Evolutionary conservation across 1,284 basidiomycete species (phyloP).

Genomic region (Rhizoctonia solani): DNA sequence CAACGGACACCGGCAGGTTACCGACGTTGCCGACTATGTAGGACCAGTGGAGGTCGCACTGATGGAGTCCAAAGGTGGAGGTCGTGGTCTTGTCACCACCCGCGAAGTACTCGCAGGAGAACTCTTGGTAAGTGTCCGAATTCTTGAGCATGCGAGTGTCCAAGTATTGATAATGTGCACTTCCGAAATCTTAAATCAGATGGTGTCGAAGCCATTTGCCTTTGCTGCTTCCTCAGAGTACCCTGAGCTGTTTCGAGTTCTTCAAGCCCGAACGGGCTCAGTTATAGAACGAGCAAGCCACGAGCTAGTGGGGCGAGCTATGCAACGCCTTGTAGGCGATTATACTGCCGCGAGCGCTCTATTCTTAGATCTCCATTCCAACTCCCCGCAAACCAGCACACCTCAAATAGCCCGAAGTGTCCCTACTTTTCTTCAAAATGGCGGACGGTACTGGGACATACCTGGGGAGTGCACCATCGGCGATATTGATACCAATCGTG

Average conservation of each 20-base stretch:
- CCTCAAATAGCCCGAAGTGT: neutral
- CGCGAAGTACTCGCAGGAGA: constrained; percentile 37
- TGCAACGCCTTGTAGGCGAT: constrained; percentile 35
- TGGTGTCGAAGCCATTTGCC: constrained; percentile 39
- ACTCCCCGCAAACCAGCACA: neutral
- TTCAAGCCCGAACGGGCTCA: neutral
- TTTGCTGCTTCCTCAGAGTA: constrained; percentile 32
- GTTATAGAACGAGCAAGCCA: constrained; percentile 5
- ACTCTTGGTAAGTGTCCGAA: constrained; percentile 37
- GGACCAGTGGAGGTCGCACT: constrained; percentile 37
- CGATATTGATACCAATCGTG: constrained; percentile 34
- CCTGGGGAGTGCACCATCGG: neutral
- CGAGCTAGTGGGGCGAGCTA: constrained; percentile 30
- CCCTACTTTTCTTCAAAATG: neutral
- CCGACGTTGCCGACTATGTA: constrained; percentile 41
- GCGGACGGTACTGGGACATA: neutral
- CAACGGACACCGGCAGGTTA: neutral
- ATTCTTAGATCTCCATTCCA: constrained; percentile 37
- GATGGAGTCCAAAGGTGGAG: constrained; percentile 38
- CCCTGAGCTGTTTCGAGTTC: constrained; percentile 1
- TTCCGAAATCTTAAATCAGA: constrained; percentile 8
- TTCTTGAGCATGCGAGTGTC: neutral
- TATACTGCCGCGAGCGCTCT: constrained; percentile 21
- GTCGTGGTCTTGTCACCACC: constrained; percentile 40
- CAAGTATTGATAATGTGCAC: no score